Evolutionary conservation across 2,329 filamentous ascomycete species (phyloP).

Genomic region (Talaromyces marneffei): DNA sequence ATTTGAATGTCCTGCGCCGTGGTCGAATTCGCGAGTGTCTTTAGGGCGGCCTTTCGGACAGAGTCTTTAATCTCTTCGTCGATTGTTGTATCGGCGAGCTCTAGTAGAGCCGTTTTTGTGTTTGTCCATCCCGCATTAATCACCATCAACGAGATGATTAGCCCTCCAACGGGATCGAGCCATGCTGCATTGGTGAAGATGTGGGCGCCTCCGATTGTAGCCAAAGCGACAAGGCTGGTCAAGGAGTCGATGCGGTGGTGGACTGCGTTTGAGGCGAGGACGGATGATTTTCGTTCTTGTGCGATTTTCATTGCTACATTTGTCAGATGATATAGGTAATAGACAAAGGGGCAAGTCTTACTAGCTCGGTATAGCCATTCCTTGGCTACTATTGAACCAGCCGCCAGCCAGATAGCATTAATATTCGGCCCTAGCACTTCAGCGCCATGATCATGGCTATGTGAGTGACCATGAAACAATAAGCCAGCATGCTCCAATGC

Average conservation of each 20-base stretch:
- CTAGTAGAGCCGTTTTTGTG: constrained; percentile 71
- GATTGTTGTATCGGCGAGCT: constrained; percentile 85
- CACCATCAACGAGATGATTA: constrained; percentile 89
- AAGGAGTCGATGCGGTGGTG: constrained; percentile 95
- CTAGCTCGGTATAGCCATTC: constrained; percentile 97
- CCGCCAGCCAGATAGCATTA: constrained; percentile 91
- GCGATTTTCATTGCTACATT: constrained; percentile 84
- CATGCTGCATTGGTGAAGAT: constrained; percentile 77
- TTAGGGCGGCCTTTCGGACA: constrained; percentile 60
- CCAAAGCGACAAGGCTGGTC: constrained; percentile 86
- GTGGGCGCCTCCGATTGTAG: constrained; percentile 85
- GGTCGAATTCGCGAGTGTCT: constrained; percentile 51
- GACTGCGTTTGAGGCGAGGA: constrained; percentile 90
- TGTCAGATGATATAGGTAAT: constrained; percentile 11
- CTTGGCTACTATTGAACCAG: constrained; percentile 83
- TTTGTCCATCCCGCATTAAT: constrained; percentile 85
- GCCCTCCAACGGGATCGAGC: constrained; percentile 88
- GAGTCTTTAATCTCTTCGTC: constrained; percentile 75
- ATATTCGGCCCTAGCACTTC: constrained; percentile 67
- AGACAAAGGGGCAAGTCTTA: constrained; percentile 48
- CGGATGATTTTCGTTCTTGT: constrained; percentile 86
- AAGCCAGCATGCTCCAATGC: constrained; percentile 35
- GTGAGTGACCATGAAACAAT: constrained; percentile 53
- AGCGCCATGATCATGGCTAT: constrained; percentile 49
- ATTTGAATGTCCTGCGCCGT: constrained; percentile 60